Base-by-base conservation (phyloP, 257 asterid genomes). In the Solanum rostratum region DNA sequence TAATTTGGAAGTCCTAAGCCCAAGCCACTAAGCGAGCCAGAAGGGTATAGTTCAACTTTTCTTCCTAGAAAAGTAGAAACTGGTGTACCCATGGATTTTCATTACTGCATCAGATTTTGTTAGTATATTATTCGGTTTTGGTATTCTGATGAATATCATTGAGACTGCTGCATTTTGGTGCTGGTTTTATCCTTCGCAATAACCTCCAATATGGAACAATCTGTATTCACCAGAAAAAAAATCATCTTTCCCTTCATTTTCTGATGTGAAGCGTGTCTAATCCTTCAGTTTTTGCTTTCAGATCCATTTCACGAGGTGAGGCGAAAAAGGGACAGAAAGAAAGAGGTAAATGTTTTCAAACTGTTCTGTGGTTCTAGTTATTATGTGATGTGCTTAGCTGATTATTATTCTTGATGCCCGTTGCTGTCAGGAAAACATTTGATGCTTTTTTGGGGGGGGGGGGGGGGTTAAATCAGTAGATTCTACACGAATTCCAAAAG, bases 241-340 rank as follows among this genome's bases (percentile, higher is more conserved):
- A 27, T 78, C 24, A 50, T 50, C 9, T 78, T 5, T 83, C 84
- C 20, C 53, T 52, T 46, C 55, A 29, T 43, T 45, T 68, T 83
- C 27, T 37, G 29, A 18, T 81, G 79, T 59, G 46, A n/a, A 43
- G 46, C 11, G 16, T 30, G 49, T 33, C 63, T 78, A 78, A 78
- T 76, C 27, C 46, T 49, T 78, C 45, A 78, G 43, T 74, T 78
- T 78, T 27, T 78, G 41, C 49, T 37, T 85, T 85, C 95, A 96
- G 99, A 93, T 89, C 98, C 98, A 85, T 96, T 95, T 88, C 99
- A 93, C 79, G 98, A 95, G 92, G 99, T 96, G 92, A 95, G 87
- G 95, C 92, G 98, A 82, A 95, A 88, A 89, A 91, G 89, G 83
- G 98, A 95, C 91, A 88, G 93, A 89, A 96, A 87, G 88, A 95